Evolutionary conservation across 1,284 basidiomycete species (phyloP), one percentile per base, ranked within the genome.

Genomic region (Cutaneotrichosporon daszewskae): DNA sequence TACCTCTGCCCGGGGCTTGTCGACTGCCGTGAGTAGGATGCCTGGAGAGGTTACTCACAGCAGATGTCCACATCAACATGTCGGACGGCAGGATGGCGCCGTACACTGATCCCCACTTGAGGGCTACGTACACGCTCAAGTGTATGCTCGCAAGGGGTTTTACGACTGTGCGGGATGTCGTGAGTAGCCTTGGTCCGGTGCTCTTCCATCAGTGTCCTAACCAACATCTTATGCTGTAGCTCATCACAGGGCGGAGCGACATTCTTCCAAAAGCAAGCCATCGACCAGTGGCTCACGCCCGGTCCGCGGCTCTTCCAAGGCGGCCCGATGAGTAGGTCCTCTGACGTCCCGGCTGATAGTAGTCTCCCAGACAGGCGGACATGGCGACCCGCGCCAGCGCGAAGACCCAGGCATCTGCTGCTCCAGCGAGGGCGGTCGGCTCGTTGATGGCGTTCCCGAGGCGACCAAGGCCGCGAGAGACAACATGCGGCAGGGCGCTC

Each of bases 141-240:
- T 72, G 72, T 44, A 77, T 77, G 75, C 69, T 77, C 1, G 39
- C 64, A 7, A 58, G 75, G 12, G 76, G 76, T 0, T 77, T 76
- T 52, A 77, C 76, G 0, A 75, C 75, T 5, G 74, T 76, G 9
- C 68, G 76, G 16, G 76, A 77, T 48, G 48, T 45, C 10, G 42
- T 44, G 31, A 33, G 42, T 44, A 24, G 22, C 6, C n/a, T n/a
- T n/a, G n/a, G n/a, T n/a, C n/a, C n/a, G n/a, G n/a, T n/a, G n/a
- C n/a, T n/a, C n/a, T n/a, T n/a, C n/a, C n/a, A n/a, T n/a, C n/a
- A n/a, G n/a, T n/a, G n/a, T n/a, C n/a, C n/a, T n/a, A n/a, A n/a
- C n/a, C n/a, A n/a, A n/a, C n/a, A n/a, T n/a, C n/a, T n/a, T n/a
- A n/a, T n/a, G 18, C 17, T 33, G 32, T 33, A 33, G n/a, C 23